Evolutionary conservation across 176 grass and related monocot genomes (phyloP).

Genomic region (Neostapfia colusana): DNA sequence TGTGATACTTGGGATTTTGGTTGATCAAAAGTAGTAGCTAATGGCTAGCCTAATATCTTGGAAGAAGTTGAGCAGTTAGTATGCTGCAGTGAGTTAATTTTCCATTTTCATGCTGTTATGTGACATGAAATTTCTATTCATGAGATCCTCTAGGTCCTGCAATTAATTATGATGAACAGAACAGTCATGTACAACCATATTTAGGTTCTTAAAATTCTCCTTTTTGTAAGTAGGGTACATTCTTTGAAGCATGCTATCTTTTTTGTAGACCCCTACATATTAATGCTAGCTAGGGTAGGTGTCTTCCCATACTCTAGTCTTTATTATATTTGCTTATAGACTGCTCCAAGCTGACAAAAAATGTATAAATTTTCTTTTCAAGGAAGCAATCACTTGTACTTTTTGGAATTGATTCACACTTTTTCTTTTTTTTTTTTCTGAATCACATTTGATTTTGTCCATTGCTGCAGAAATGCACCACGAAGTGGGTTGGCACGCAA

Average conservation of each 20-base stretch:
- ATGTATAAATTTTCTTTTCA: background rate
- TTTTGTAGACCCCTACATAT: background rate
- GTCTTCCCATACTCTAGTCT: background rate
- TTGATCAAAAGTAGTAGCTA: conserved; percentile 18
- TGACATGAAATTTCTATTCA: background rate
- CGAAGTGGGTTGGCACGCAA: conserved; percentile 73
- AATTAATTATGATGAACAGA: conserved; percentile 8
- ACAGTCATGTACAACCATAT: background rate
- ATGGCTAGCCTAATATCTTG: conserved; percentile 3
- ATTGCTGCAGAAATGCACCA: conserved; percentile 59
- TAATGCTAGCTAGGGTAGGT: background rate
- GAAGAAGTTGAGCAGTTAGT: conserved; percentile 21
- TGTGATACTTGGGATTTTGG: conserved; percentile 13
- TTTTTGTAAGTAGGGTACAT: background rate
- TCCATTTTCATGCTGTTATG: background rate
- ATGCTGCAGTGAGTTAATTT: background rate
- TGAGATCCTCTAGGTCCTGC: background rate
- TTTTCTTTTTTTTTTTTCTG: background rate
- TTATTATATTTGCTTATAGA: background rate
- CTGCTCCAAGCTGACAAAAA: background rate
- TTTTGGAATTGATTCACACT: background rate
- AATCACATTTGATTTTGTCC: conserved; percentile 17
- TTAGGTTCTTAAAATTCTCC: background rate
- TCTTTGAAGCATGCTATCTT: background rate
- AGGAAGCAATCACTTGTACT: background rate